Percentiles rank a stretch among this genome's conserved stretches.
phyloP scores from a whole-genome alignment of 2,329 filamentous ascomycete genomes.

The Colletotrichum siamense region DNA sequence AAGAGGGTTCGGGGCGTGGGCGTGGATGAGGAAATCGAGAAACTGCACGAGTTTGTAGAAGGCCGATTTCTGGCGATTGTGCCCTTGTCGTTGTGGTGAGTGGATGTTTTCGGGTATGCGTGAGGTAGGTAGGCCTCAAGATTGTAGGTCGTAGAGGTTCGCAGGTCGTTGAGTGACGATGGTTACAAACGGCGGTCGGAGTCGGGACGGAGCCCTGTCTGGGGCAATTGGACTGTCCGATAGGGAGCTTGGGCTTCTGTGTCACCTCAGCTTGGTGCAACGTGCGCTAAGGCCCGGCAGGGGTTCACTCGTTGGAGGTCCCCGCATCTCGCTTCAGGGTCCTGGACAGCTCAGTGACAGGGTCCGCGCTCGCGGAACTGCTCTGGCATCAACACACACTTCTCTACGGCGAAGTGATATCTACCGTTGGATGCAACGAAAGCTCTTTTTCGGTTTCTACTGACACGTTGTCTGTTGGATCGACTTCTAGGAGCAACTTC shows the following conservation, averaged over 20 bases:
- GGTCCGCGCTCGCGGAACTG: background rate
- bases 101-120: background rate
- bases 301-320: background rate
- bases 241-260: conserved; percentile 7
- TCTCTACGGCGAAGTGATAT: background rate
- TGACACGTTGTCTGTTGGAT: background rate
- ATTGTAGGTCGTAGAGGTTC: background rate
- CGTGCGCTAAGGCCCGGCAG: background rate
- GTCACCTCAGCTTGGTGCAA: background rate
- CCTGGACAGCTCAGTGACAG: background rate
- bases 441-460: background rate
- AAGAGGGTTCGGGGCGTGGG: background rate
- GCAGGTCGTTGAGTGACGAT: background rate
- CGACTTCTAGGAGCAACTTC: background rate
- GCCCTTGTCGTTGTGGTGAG: background rate
- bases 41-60: background rate
- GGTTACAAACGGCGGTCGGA: conserved; percentile 1
- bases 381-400: background rate
- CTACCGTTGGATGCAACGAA: background rate
- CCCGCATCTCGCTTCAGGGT: background rate
- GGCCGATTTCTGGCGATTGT: too few species aligned
- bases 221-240: background rate
- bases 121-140: background rate
- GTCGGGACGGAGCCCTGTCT: conserved; percentile 1
- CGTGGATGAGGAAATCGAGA: background rate